These are phyloP conservation scores for Entomortierella chlamydospora DNA, from an alignment of 192 early-diverging fungal species.

Conservation along the genomic window DNA sequence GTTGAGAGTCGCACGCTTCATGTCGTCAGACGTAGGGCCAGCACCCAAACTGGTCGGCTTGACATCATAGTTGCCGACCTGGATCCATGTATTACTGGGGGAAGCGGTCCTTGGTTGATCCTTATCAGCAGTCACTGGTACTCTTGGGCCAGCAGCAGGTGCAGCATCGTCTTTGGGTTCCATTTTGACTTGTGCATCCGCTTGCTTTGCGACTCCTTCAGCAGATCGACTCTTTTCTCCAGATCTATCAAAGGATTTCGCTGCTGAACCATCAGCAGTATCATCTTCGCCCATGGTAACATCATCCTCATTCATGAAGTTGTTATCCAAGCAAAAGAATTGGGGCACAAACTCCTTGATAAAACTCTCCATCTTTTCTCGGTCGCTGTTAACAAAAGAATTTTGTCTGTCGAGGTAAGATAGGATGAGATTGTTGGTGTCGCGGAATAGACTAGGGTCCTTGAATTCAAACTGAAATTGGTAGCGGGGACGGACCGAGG, in stretches of 20 bases:
- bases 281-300: constrained; percentile 63
- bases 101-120: constrained; percentile 27
- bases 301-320: constrained; percentile 63
- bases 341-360: constrained; percentile 77
- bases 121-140: constrained; percentile 51
- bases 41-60: constrained; percentile 55
- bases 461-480: constrained; percentile 87
- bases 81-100: constrained; percentile 52
- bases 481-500: constrained; percentile 59
- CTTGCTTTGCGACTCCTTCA: constrained; percentile 15
- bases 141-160: constrained; percentile 39
- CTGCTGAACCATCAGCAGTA: constrained; percentile 43
- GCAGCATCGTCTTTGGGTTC: constrained; percentile 43
- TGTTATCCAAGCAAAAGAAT: constrained; percentile 72
- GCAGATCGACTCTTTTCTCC: neutral
- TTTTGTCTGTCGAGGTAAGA: constrained; percentile 75
- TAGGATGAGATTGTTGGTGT: constrained; percentile 81
- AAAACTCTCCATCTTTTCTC: constrained; percentile 82
- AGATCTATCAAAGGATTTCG: constrained; percentile 1
- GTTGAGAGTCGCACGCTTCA: constrained; percentile 57
- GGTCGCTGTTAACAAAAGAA: constrained; percentile 65
- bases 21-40: constrained; percentile 26
- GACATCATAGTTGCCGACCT: constrained; percentile 52
- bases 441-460: constrained; percentile 80
- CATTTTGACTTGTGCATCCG: constrained; percentile 40